Evolutionary conservation across 2,329 filamentous ascomycete genomes (phyloP).

Genomic region (Verticillium alfalfae): DNA sequence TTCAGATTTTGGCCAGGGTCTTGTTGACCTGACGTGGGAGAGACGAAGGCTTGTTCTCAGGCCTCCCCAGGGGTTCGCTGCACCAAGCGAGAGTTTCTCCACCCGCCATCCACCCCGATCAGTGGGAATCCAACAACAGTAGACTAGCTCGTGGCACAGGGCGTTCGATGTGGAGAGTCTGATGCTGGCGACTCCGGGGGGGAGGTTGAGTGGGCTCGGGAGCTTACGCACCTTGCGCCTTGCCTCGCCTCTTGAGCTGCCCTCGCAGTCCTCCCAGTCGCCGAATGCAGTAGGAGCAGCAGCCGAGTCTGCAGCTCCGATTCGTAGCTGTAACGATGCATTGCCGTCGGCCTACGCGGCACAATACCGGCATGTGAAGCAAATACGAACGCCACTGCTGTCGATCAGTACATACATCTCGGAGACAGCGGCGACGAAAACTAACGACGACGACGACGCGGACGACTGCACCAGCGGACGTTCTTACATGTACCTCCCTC

Average conservation of each 20-base stretch:
- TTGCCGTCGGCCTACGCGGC: background rate
- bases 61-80: background rate
- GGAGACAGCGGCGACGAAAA: background rate
- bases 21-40: background rate
- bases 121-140: background rate
- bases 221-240: background rate
- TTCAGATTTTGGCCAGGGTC: no score
- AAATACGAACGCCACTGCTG: background rate
- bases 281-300: background rate
- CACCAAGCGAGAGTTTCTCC: background rate
- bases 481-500: no score
- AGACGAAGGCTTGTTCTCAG: background rate
- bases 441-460: no score
- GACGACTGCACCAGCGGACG: no score
- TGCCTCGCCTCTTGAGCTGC: background rate
- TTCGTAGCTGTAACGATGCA: background rate
- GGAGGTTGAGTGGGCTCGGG: background rate
- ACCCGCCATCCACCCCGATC: background rate
- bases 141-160: background rate
- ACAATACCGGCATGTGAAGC: background rate
- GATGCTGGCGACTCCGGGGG: background rate
- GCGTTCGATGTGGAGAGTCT: background rate
- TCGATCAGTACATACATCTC: background rate
- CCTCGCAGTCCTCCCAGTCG: background rate
- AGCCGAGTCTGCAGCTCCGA: background rate